Base-by-base conservation (phyloP, 1,284 basidiomycete genomes). In the Apiotrichum gracile region DNA sequence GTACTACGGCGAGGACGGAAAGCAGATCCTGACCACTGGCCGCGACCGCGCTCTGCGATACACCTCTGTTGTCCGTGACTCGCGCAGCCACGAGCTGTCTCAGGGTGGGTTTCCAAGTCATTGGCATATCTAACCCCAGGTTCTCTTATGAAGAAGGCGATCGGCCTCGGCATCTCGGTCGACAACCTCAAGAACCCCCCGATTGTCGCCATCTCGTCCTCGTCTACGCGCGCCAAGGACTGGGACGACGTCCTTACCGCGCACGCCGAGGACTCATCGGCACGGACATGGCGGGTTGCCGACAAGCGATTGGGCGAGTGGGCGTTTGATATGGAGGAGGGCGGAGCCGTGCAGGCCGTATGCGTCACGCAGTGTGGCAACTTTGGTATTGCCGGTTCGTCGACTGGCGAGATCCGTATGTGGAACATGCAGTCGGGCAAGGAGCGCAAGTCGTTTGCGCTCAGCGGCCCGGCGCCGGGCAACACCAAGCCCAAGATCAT, bases 371-470 rank as follows among this genome's bases (percentile, higher is more conserved):
- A 90, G 0, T 99, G 96, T 69, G 96, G 96, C 16, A 98, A 98
- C 70, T 99, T 97, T 72, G 91, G 88, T 37, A 76, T 98, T 7
- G 86, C 86, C 1, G 84, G 88, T 25, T 87, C 87, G 1, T 87
- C 87, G 1, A 85, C 82, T 0, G 90, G 90, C 9, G 79, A 80
- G 35, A 86, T 96, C 47, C 76, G 83, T 52, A 85, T 92, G 84
- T 96, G 90, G 86, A 97, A 96, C 69, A 85, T 97, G 85, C 94
- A 99, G 75, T 92, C 88, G 14, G 96, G 94, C 1, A 83, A 92
- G 57, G 83, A 84, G 64, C 80, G 96, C 40, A 88, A 88, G 74
- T 78, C 81, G 1, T 94, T 88, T 68, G 78, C 80, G 47, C 58
- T 78, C 9, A 66, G 66, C 14, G 73, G 90, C 22, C 72, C 81